Evolutionary conservation across 495 filamentous ascomycete species (phyloP).

Genomic region (Penicillium robsamsonii): DNA sequence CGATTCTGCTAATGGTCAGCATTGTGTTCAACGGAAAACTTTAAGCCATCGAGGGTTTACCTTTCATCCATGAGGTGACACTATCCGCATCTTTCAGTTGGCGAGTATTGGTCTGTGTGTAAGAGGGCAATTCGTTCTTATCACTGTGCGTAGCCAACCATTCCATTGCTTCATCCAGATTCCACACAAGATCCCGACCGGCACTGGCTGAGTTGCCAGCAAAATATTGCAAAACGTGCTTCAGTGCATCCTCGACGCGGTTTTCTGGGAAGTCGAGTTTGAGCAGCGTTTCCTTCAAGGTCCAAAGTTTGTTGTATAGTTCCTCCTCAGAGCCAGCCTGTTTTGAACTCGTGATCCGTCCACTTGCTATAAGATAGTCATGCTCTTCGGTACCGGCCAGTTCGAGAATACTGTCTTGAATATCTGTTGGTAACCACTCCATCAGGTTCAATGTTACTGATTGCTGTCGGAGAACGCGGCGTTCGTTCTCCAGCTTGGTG

Average conservation of each 20-base stretch:
- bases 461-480: conserved; percentile 71
- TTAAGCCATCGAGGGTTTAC: conserved; percentile 32
- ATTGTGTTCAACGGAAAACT: conserved; percentile 14
- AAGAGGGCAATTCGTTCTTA: conserved; percentile 66
- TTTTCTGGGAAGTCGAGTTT: conserved; percentile 64
- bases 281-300: conserved; percentile 64
- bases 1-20: conserved; percentile 36
- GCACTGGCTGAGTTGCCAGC: conserved; percentile 46
- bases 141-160: conserved; percentile 76
- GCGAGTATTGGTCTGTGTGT: conserved; percentile 47
- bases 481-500: conserved; percentile 72
- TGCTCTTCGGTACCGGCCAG: conserved; percentile 48
- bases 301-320: conserved; percentile 74
- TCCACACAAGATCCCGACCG: conserved; percentile 71
- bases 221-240: conserved; percentile 59
- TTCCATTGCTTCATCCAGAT: conserved; percentile 80
- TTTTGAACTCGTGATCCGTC: conserved; percentile 29
- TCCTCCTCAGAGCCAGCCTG: conserved; percentile 62
- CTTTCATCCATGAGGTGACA: conserved; percentile 44
- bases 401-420: conserved; percentile 72
- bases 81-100: conserved; percentile 36
- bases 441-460: conserved; percentile 63
- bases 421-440: conserved; percentile 75
- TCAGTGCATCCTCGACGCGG: conserved; percentile 61
- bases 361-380: conserved; percentile 32